Base-by-base conservation (phyloP, 805 yeast species). In the Saccharomycopsis fermentans region DNA sequence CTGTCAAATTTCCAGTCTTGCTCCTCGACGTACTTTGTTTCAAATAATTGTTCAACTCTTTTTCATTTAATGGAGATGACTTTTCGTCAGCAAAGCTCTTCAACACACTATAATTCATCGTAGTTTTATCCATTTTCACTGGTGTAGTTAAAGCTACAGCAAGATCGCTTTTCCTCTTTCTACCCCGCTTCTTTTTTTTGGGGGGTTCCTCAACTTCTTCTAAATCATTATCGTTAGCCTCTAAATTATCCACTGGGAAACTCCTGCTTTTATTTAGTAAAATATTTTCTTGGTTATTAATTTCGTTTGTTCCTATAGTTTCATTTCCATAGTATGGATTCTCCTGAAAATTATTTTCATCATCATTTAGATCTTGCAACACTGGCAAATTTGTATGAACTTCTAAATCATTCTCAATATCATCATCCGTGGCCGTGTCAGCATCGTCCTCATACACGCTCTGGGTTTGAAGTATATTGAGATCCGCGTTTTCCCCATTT, bases 21-120 rank as follows among this genome's bases (percentile, higher is more conserved):
- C 26, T 50, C 52, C 35, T 27, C 9, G 34, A 32, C 17, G 29
- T 36, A 51, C 39, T 53, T 8, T 43, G 50, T 8, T 29, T 27
- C 40, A 62, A 58, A 57, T 62, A 59, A 29, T 34, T 55, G n/a
- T 43, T 32, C 16, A 59, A 50, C 26, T 59, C 62, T 21, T 48
- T 43, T 54, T 62, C 64, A 56, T 62, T 60, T 29, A 62, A 55
- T 6, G 64, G 64, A n/a, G 57, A 50, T n/a, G 61, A 55, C 40
- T 59, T 62, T 54, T 59, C 64, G 47, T 59, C 26, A 9, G 56
- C 64, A 57, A 58, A 61, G 26, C 61, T 59, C 34, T 57, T 58
- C 36, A 55, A 43, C 0, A 48, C 32, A 9, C 51, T 24, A n/a
- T 57, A 29, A 26, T 61, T 57, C 36, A 61, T 32, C 4, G 63